Evolutionary conservation across 495 filamentous ascomycete species (phyloP).

Genomic region (Symbiotaphrina buchneri): DNA sequence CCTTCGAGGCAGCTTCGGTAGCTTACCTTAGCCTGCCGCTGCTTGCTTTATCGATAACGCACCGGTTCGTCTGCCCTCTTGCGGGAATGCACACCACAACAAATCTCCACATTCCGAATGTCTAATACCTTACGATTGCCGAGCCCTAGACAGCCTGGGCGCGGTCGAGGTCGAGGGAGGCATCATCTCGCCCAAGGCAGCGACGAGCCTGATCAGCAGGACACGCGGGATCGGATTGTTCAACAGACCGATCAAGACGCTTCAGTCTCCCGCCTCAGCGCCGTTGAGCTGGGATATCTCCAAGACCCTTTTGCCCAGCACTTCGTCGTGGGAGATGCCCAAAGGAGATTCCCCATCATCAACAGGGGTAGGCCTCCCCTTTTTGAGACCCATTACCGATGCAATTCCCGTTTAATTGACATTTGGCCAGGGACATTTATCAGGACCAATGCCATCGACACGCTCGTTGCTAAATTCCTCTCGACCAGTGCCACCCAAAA

Average conservation of each 20-base stretch:
- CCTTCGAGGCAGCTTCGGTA: too few relatives aligned
- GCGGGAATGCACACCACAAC: neutral
- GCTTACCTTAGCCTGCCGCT: too few relatives aligned
- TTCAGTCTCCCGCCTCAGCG: conserved; percentile 67
- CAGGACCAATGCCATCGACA: conserved; percentile 69
- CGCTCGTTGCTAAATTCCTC: conserved; percentile 53
- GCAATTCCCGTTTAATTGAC: conserved; percentile 1
- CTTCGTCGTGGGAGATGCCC: conserved; percentile 28
- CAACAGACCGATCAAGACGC: conserved; percentile 88
- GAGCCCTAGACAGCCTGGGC: conserved; percentile 15
- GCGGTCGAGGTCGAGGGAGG: conserved; percentile 18
- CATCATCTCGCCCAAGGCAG: too few relatives aligned
- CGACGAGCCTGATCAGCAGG: too few relatives aligned
- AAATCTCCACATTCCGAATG: conserved; percentile 51
- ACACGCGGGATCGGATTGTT: conserved; percentile 33
- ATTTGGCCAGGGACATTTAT: conserved; percentile 61
- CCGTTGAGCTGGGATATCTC: conserved; percentile 71
- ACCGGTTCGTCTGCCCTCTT: too few relatives aligned
- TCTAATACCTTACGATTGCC: conserved; percentile 39
- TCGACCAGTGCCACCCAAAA: conserved; percentile 8
- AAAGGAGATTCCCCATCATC: conserved; percentile 62
- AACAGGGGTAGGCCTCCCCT: conserved; percentile 45
- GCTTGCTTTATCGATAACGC: too few relatives aligned
- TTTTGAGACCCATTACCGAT: neutral
- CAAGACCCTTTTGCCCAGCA: conserved; percentile 51